Conservation (phyloP, 1,284 basidiomycete species). For the Trametes hirsuta region DNA sequence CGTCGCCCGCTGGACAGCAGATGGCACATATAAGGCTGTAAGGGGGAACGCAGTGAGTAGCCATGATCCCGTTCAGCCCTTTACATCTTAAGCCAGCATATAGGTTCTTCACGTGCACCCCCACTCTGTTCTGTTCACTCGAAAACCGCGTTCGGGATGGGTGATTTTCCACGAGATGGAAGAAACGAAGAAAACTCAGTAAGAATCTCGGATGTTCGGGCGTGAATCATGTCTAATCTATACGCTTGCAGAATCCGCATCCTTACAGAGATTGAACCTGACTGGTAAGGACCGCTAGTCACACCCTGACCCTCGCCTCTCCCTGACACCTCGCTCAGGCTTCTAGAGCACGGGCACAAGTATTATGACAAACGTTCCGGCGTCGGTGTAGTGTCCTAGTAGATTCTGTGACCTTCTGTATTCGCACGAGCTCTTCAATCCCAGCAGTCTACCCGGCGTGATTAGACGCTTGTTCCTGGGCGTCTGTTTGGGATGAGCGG, state of each 20-base stretch:
- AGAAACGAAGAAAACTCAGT: conserved; percentile 93
- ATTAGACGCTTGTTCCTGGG: too few relatives aligned
- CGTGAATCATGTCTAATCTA: background rate
- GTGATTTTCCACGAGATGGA: conserved; percentile 96
- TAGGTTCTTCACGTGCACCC: conserved; percentile 91
- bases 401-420: background rate
- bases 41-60: conserved; percentile 75
- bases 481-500: too few relatives aligned
- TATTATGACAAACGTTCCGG: conserved; percentile 40
- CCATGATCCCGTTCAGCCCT: too few relatives aligned
- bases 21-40: conserved; percentile 88
- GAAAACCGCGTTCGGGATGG: conserved; percentile 89
- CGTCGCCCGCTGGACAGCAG: conserved; percentile 85
- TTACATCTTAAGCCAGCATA: background rate
- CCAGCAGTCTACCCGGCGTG: too few relatives aligned
- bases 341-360: conserved; percentile 54
- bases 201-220: conserved; percentile 29
- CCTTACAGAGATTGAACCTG: conserved; percentile 62
- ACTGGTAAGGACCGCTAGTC: conserved; percentile 46
- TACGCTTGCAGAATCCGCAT: conserved; percentile 48
- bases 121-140: conserved; percentile 91
- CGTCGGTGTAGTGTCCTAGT: conserved; percentile 19
- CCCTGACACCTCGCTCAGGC: conserved; percentile 36
- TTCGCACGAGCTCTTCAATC: too few relatives aligned
- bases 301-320: background rate